Conservation (phyloP, 139 green algal genomes). For the Gonium pectorale region DNA sequence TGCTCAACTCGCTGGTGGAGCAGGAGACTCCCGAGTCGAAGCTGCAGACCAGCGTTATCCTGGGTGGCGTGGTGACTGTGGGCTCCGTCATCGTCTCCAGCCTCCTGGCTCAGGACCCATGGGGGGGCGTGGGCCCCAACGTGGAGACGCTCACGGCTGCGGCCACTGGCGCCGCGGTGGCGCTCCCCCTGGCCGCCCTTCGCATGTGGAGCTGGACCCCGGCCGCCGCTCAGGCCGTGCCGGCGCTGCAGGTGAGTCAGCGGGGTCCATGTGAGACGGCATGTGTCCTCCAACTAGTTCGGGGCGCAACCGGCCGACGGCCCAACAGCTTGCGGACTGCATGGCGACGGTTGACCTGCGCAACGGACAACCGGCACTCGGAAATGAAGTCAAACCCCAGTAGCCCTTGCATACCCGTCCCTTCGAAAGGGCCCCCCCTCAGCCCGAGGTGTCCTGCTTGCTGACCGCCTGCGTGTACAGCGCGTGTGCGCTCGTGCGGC, state of each 20-base stretch:
- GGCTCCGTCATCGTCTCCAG: slow-evolving; percentile 26
- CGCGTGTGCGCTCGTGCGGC: no score
- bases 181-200: slow-evolving; percentile 36
- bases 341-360: no score
- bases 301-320: no score
- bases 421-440: no score
- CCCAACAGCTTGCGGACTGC: no score
- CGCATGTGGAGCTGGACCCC: slow-evolving; percentile 50
- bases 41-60: slow-evolving; percentile 25
- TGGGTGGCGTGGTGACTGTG: slow-evolving; percentile 11
- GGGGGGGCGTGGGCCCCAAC: slow-evolving; percentile 21
- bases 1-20: slow-evolving; percentile 43
- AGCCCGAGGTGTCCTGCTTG: no score
- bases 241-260: slow-evolving; percentile 34
- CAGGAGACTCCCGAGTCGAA: slow-evolving; percentile 44
- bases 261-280: not conserved
- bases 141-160: not conserved
- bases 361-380: no score
- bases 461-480: no score
- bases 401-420: no score
- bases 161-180: slow-evolving; percentile 6
- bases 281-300: not conserved
- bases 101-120: slow-evolving; percentile 49
- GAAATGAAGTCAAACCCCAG: no score
- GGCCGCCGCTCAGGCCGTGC: not conserved